Percentiles rank a stretch among this genome's conserved stretches.
phyloP scores from a whole-genome alignment of 371 early-diverging fungal genomes.

The Actinomortierella ambigua region DNA sequence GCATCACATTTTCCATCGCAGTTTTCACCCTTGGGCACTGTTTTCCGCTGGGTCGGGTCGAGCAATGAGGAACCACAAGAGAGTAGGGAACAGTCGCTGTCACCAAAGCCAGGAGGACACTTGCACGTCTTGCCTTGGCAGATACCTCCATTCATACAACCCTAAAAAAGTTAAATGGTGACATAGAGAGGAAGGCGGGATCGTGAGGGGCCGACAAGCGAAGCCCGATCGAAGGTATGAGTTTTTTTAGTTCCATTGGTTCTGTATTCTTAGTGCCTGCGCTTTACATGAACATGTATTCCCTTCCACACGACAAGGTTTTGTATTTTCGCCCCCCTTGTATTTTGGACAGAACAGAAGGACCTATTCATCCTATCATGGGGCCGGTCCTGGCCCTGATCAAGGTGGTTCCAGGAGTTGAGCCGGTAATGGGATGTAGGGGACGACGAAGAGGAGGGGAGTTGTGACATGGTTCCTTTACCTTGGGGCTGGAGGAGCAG shows the following conservation, averaged over 20 bases:
- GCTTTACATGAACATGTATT: too few relatives aligned
- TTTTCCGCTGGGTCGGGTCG: conserved; percentile 24
- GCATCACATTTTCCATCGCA: conserved; percentile 24
- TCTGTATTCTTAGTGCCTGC: too few relatives aligned
- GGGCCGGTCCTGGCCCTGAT: neutral
- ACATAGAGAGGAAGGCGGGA: neutral
- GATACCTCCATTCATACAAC: conserved; percentile 33
- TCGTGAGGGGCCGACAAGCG: too few relatives aligned
- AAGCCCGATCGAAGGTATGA: too few relatives aligned
- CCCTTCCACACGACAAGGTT: too few relatives aligned
- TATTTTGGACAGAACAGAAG: too few relatives aligned
- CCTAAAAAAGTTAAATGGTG: conserved; percentile 12
- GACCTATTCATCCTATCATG: too few relatives aligned
- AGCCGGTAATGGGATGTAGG: neutral
- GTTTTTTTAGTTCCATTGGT: too few relatives aligned
- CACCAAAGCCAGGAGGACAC: conserved; percentile 39
- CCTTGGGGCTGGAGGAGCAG: conserved; percentile 31
- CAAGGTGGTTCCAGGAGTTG: neutral
- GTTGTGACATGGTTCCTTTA: conserved; percentile 4
- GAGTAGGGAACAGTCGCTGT: conserved; percentile 28
- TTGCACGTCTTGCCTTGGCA: conserved; percentile 24
- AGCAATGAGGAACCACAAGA: conserved; percentile 30
- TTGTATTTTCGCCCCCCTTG: too few relatives aligned
- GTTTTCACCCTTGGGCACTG: conserved; percentile 3
- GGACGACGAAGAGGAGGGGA: neutral